phyloP scores from a whole-genome alignment of 441 rosid species.

The Populus tomentosa region DNA sequence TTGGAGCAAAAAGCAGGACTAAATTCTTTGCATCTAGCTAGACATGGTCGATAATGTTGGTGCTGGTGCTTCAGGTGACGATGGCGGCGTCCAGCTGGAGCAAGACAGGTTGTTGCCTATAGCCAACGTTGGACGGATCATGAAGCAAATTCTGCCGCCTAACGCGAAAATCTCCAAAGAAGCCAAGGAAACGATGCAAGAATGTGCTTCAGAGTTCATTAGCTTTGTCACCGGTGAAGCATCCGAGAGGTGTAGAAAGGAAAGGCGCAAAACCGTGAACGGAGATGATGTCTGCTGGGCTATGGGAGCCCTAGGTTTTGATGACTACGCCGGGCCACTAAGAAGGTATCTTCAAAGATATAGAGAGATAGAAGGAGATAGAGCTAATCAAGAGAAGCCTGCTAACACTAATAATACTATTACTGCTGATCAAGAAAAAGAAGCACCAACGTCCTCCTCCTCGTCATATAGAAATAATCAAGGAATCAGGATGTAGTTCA shows the following conservation, averaged over 20 bases:
- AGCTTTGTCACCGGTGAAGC: slow-evolving; percentile 59
- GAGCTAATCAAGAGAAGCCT: slow-evolving; percentile 28
- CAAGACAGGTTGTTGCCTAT: slow-evolving; percentile 49
- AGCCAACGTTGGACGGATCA: slow-evolving; percentile 59
- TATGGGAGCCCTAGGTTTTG: slow-evolving; percentile 46
- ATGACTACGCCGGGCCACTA: slow-evolving; percentile 36
- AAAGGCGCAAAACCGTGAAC: slow-evolving; percentile 51
- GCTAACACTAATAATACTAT: background rate
- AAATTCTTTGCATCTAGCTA: slow-evolving; percentile 1
- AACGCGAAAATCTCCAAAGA: slow-evolving; percentile 60
- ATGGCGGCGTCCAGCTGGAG: slow-evolving; percentile 27
- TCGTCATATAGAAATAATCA: background rate
- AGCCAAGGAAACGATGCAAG: slow-evolving; percentile 64
- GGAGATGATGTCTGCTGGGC: slow-evolving; percentile 63
- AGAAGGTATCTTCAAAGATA: slow-evolving; percentile 40
- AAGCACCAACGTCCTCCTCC: background rate
- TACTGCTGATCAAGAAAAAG: background rate
- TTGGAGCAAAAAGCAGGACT: background rate
- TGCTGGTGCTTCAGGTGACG: slow-evolving; percentile 23
- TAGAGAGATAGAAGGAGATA: slow-evolving; percentile 46
- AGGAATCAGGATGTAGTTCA: background rate
- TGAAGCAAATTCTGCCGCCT: slow-evolving; percentile 51
- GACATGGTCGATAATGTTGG: slow-evolving; percentile 32
- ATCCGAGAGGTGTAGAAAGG: slow-evolving; percentile 50
- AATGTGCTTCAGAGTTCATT: slow-evolving; percentile 59